Evolutionary conservation across 129 eudicot species (phyloP).

Genomic region (Artemisia annua): DNA sequence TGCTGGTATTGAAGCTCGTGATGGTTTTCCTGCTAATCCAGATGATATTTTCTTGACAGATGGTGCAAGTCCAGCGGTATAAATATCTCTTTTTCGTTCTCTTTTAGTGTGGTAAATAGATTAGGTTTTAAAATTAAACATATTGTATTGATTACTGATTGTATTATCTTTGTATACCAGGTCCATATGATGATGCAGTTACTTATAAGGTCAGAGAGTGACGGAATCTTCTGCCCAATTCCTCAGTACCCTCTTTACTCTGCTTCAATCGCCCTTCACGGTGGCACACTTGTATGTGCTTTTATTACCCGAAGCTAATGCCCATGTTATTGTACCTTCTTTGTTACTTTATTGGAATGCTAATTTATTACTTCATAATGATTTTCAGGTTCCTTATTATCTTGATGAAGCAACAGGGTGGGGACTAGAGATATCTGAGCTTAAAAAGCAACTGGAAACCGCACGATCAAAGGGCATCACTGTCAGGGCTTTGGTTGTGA

Average conservation of each 20-base stretch:
- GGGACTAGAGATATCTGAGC: slow-evolving; percentile 90
- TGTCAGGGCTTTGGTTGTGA: slow-evolving; percentile 92
- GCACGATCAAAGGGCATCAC: slow-evolving; percentile 77
- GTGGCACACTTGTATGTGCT: slow-evolving; percentile 90
- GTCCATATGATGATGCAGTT: slow-evolving; percentile 99
- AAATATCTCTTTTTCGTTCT: slow-evolving; percentile 3
- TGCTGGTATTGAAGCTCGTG: slow-evolving; percentile 99
- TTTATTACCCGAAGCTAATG: neutral
- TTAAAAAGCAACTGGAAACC: slow-evolving; percentile 76
- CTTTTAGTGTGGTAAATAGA: neutral
- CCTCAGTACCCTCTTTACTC: slow-evolving; percentile 99
- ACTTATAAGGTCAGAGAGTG: slow-evolving; percentile 77
- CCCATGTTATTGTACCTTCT: neutral
- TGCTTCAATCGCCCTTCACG: slow-evolving; percentile 97
- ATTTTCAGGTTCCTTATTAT: slow-evolving; percentile 90
- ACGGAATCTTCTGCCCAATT: slow-evolving; percentile 95
- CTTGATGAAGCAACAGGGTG: slow-evolving; percentile 98
- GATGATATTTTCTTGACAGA: slow-evolving; percentile 95
- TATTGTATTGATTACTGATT: slow-evolving; percentile 9
- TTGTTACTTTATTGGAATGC: slow-evolving; percentile 8
- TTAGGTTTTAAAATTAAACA: neutral
- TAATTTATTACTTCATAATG: neutral
- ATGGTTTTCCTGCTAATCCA: slow-evolving; percentile 91
- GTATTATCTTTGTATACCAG: slow-evolving; percentile 38
- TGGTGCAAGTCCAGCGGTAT: slow-evolving; percentile 99